Percentiles rank a stretch among this genome's conserved stretches.
Conservation (phyloP, 2,329 filamentous ascomycete genomes). For the Talaromyces sp. region DNA sequence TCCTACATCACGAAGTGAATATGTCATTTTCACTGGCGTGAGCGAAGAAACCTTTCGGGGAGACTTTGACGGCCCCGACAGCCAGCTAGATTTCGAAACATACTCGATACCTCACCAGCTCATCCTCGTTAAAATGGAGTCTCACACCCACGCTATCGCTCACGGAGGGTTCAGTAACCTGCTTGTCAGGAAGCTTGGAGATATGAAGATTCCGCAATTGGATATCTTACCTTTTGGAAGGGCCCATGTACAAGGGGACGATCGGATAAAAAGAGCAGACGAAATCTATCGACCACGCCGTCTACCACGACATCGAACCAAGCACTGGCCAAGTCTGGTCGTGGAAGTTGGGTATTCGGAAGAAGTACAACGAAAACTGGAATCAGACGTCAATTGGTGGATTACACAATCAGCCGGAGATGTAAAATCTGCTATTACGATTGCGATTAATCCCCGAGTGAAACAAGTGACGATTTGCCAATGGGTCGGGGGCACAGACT, state of each 20-base stretch:
- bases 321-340: conserved; percentile 8
- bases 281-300: neutral
- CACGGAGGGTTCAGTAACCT: neutral
- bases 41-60: neutral
- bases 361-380: neutral
- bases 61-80: neutral
- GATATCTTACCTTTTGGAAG: neutral
- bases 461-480: conserved; percentile 1
- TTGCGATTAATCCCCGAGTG: conserved; percentile 1
- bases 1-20: no score
- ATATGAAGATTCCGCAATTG: neutral
- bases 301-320: neutral
- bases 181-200: neutral
- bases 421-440: conserved; percentile 12
- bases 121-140: neutral
- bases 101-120: neutral
- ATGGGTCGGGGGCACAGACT: neutral
- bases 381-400: conserved; percentile 10
- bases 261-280: neutral
- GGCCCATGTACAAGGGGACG: neutral
- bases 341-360: conserved; percentile 5
- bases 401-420: conserved; percentile 7
- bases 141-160: neutral
- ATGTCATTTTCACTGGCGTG: neutral
- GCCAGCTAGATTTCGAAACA: no score